Conservation (phyloP, 805 yeast species). For the Hanseniaspora opuntiae region DNA sequence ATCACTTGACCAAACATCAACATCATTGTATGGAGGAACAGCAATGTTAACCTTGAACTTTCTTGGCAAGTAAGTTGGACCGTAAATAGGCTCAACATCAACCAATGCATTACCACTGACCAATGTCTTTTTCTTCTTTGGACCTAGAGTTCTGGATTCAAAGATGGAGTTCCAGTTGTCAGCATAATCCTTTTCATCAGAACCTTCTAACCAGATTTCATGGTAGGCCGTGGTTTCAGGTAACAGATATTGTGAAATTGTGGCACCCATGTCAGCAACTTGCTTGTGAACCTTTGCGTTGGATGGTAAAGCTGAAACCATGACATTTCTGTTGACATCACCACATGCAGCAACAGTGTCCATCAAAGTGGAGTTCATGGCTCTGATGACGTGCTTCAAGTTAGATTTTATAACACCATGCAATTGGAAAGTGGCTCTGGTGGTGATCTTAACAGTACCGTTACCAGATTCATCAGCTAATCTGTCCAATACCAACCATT, state of each 20-base stretch:
- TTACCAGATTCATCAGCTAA: slow-evolving; percentile 74
- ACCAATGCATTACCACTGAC: slow-evolving; percentile 79
- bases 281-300: slow-evolving; percentile 72
- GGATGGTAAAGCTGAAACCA: slow-evolving; percentile 75
- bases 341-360: slow-evolving; percentile 98
- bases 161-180: slow-evolving; percentile 50
- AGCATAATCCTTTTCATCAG: slow-evolving; percentile 53
- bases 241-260: slow-evolving; percentile 66
- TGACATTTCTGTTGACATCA: slow-evolving; percentile 93
- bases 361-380: slow-evolving; percentile 77
- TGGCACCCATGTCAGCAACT: slow-evolving; percentile 47
- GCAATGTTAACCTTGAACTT: slow-evolving; percentile 90
- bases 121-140: slow-evolving; percentile 63
- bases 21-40: slow-evolving; percentile 92
- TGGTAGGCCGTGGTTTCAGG: slow-evolving; percentile 92
- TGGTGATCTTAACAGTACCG: slow-evolving; percentile 85
- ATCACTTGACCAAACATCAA: slow-evolving; percentile 91
- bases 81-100: slow-evolving; percentile 76
- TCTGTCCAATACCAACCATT: slow-evolving; percentile 77
- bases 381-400: slow-evolving; percentile 80
- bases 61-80: slow-evolving; percentile 79
- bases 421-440: slow-evolving; percentile 92
- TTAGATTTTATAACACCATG: slow-evolving; percentile 89
- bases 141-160: slow-evolving; percentile 58
- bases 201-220: slow-evolving; percentile 90